Conservation (phyloP, 139 green algal species). For the Spirogloea muscicola region DNA sequence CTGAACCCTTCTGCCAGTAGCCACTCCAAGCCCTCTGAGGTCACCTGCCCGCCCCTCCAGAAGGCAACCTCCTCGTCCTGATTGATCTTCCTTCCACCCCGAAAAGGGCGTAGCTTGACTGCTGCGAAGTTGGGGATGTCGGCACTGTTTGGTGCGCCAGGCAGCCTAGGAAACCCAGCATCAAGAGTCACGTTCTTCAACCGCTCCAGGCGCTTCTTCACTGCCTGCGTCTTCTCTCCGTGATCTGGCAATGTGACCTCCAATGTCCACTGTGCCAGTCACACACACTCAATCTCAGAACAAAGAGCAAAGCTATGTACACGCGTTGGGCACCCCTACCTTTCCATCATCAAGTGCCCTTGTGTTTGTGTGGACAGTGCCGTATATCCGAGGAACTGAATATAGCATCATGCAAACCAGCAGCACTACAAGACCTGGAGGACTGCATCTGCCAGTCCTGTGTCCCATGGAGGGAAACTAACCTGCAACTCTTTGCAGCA, state of each 20-base stretch:
- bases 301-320: too few relatives aligned
- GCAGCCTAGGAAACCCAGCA: constrained; percentile 15
- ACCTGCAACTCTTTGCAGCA: constrained; percentile 19
- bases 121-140: constrained; percentile 45
- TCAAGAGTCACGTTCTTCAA: constrained; percentile 36
- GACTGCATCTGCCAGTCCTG: too few relatives aligned
- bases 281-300: too few relatives aligned
- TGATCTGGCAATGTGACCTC: not conserved
- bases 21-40: constrained; percentile 35
- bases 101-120: constrained; percentile 15
- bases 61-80: constrained; percentile 13
- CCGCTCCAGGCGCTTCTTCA: constrained; percentile 21
- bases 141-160: constrained; percentile 10
- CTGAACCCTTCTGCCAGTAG: constrained; percentile 29
- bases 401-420: too few relatives aligned
- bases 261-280: constrained; percentile 8
- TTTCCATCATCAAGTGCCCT: too few relatives aligned
- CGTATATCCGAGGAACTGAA: too few relatives aligned
- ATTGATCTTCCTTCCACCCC: not conserved
- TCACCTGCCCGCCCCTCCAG: constrained; percentile 34
- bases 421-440: too few relatives aligned
- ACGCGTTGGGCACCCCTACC: too few relatives aligned
- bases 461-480: too few relatives aligned
- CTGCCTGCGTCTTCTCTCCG: not conserved
- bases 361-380: too few relatives aligned